Percentiles rank a stretch among this genome's conserved stretches.
Evolutionary conservation across 2,329 filamentous ascomycete species (phyloP).

Genomic region (Grosmannia clavigera): DNA sequence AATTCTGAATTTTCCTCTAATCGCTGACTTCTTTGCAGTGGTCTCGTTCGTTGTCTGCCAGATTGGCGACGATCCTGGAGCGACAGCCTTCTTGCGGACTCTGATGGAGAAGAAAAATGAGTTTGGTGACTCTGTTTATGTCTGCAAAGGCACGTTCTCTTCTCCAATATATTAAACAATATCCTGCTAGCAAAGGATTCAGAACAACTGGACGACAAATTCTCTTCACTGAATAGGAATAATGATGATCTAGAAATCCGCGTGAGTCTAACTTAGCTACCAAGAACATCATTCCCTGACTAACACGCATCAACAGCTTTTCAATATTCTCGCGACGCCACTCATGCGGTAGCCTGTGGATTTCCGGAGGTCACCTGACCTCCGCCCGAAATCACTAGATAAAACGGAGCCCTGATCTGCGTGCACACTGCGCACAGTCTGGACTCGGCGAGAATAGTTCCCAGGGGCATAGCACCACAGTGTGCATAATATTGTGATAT

Average conservation of each 20-base stretch:
- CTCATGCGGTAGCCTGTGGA: neutral
- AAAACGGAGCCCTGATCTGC: too few species aligned
- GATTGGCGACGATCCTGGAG: neutral
- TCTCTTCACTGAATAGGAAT: neutral
- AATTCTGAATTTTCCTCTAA: neutral
- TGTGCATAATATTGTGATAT: too few species aligned
- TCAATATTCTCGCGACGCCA: neutral
- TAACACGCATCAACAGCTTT: neutral
- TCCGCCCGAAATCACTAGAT: too few species aligned
- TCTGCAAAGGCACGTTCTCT: neutral
- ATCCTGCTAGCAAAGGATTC: neutral
- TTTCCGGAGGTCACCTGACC: too few species aligned
- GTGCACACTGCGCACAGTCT: too few species aligned
- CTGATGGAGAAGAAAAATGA: neutral
- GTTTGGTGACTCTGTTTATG: neutral
- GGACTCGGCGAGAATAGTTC: too few species aligned
- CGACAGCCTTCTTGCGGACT: neutral
- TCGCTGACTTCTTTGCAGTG: neutral
- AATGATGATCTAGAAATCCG: neutral
- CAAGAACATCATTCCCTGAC: neutral
- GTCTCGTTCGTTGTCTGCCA: neutral
- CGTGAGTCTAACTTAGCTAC: neutral
- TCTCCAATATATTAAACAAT: neutral
- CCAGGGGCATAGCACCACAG: too few species aligned
- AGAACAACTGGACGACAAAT: neutral